These are phyloP conservation scores for Helianthus annuus DNA, from an alignment of 129 eudicot genomes.

Conservation along the genomic window DNA sequence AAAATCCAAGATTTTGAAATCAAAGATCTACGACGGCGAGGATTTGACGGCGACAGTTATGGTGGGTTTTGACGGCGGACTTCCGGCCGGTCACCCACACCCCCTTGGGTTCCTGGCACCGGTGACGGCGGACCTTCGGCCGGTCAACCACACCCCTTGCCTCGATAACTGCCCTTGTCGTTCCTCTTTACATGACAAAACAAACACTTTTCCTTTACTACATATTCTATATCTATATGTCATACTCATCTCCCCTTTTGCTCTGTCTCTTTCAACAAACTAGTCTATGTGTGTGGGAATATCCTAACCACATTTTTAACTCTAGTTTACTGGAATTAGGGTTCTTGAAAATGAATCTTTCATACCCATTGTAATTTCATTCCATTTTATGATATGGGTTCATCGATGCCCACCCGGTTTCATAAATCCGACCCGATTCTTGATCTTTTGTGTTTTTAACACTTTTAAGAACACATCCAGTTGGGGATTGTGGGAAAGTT, in stretches of 20 bases:
- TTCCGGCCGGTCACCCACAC: too few species aligned
- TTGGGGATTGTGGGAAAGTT: slow-evolving; percentile 8
- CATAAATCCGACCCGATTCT: background rate
- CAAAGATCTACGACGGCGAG: too few species aligned
- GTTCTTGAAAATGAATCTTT: slow-evolving; percentile 12
- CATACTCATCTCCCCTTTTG: slow-evolving; percentile 25
- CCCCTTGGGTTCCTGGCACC: too few species aligned
- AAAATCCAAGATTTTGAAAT: too few species aligned
- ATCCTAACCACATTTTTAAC: slow-evolving; percentile 34
- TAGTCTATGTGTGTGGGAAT: slow-evolving; percentile 16
- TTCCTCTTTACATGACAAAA: slow-evolving; percentile 33
- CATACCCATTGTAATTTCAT: slow-evolving; percentile 36
- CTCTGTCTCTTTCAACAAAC: slow-evolving; percentile 25
- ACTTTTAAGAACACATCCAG: slow-evolving; percentile 6
- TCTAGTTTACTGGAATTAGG: slow-evolving; percentile 22
- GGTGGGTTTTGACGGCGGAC: too few species aligned
- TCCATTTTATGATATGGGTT: slow-evolving; percentile 31
- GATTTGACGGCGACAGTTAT: too few species aligned
- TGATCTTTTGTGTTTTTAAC: background rate
- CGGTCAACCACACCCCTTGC: too few species aligned
- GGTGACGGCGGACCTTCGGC: too few species aligned
- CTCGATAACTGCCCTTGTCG: slow-evolving; percentile 34
- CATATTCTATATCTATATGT: slow-evolving; percentile 18
- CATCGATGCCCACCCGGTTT: slow-evolving; percentile 19
- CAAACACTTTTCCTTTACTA: slow-evolving; percentile 23